Base-by-base conservation (phyloP, 2,329 filamentous ascomycete species). In the Diplocarpon mali region DNA sequence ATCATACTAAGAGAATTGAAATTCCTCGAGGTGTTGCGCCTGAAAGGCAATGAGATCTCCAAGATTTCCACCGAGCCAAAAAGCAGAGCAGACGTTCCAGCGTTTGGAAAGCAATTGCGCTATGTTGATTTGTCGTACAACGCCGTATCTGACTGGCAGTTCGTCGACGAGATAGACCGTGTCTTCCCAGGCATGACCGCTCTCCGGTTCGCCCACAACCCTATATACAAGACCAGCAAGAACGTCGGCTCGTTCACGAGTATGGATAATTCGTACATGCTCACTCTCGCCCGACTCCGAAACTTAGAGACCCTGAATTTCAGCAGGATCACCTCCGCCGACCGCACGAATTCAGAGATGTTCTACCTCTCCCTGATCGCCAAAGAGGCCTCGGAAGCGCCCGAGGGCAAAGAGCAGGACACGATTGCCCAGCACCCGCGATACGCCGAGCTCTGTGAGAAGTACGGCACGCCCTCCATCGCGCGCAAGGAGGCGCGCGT, bases 361-460 rank as follows among this genome's bases (percentile, higher is more conserved):
- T 98, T 94, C 62, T 98, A 98, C 62, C 76, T 96, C 10, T 85
- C 82, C 0, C 76, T 84, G 43, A 92, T 95, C 46, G 84, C 76
- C 10, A 80, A 79, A 50, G 85, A 92, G 60, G 69, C 95, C 32
- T 73, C 78, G 1, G 67, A 71, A 3, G 73, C 77, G 0, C 67
- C 76, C 0, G 70, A 76, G 45, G 63, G 62, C 2, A 64, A 68
- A 2, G 73, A 80, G 52, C 64, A 63, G 1, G 65, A 67, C 1
- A 72, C 94, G 0, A 61, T 84, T 2, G 64, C 61, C 0, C 64
- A 67, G 3, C 88, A 96, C 62, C 80, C 78, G 7, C 73, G 87
- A 4, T 96, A 85, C 61, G 57, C 62, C 0, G 80, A 80, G 49
- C 69, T 98, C 27, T 95, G 88, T 56, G 73, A 74, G 7, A 68